Evolutionary conservation across 352 stramenopile genomes (phyloP).

Genomic region (Phytophthora macrochlamydospora): DNA sequence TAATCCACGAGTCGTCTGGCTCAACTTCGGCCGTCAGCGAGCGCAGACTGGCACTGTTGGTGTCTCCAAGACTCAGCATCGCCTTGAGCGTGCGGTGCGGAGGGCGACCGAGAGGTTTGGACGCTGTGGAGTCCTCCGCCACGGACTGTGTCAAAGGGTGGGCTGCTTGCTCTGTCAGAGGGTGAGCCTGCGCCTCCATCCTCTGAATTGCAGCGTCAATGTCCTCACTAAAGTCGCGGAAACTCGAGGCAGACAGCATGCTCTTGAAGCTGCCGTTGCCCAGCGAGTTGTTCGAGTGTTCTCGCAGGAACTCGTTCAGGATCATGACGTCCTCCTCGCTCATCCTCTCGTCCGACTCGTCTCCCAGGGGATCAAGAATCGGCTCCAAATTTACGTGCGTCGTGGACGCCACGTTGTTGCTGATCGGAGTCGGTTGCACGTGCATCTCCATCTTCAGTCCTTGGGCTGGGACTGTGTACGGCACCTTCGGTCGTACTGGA

Average conservation of each 20-base stretch:
- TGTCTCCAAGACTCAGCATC: constrained; percentile 66
- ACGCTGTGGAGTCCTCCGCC: constrained; percentile 17
- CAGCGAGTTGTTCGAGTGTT: constrained; percentile 54
- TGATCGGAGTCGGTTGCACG: constrained; percentile 1
- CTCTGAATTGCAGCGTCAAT: constrained; percentile 42
- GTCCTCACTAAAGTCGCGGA: constrained; percentile 33
- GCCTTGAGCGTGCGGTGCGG: constrained; percentile 36
- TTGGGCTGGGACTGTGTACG: constrained; percentile 12
- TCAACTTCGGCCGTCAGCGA: constrained; percentile 55
- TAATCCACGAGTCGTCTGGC: constrained; percentile 56
- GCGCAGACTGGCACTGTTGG: constrained; percentile 54
- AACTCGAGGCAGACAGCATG: constrained; percentile 42
- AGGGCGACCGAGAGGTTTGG: constrained; percentile 28
- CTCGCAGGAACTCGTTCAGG: constrained; percentile 61
- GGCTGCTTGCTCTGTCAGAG: background rate
- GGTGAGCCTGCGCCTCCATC: constrained; percentile 30
- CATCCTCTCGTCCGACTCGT: constrained; percentile 56
- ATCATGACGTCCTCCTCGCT: constrained; percentile 66
- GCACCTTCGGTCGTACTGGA: constrained; percentile 23
- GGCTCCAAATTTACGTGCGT: constrained; percentile 43
- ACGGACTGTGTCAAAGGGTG: constrained; percentile 18
- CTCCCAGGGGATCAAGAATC: constrained; percentile 43
- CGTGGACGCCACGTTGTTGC: constrained; percentile 12
- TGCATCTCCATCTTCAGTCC: constrained; percentile 20
- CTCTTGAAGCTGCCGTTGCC: constrained; percentile 42